Base-by-base conservation (phyloP, 257 asterid species). In the Ajuga chamaepitys region DNA sequence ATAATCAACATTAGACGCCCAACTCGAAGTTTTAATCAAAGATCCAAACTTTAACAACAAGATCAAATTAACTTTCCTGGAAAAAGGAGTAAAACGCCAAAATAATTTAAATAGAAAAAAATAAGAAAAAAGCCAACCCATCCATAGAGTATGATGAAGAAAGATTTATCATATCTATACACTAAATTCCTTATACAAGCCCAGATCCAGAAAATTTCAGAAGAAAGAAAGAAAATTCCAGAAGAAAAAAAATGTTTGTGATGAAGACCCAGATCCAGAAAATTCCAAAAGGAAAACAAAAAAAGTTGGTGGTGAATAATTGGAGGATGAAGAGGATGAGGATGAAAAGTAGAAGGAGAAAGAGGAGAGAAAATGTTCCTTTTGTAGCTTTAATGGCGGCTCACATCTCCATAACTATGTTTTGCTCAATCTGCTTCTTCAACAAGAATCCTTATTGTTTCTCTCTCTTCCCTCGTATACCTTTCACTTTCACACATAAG, bases 301-400 rank as follows among this genome's bases (percentile, higher is more conserved):
- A n/a, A n/a, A n/a, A n/a, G n/a, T n/a, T n/a, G n/a, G n/a, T n/a
- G n/a, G n/a, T n/a, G n/a, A n/a, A n/a, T n/a, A n/a, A n/a, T 76
- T 78, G 87, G 35, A 82, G 82, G 78, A 87, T 64, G 84, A 87
- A 87, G 85, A 93, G 95, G 52, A 74, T 67, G 66, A 89, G 88
- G 72, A 92, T 85, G 86, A 82, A 85, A 75, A 89, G 91, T 18
- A 92, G 87, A 64, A 89, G 89, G 79, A 81, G 86, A 74, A 82
- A 80, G 79, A 86, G 88, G 40, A 74, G 67, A 65, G 87, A 81
- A 83, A 78, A 85, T 71, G 72, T 78, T 78, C 83, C 89, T 73
- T 81, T 76, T 76, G 71, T 72, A 72, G 72, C 51, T 51, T 35
- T 70, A 76, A 58, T 68, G 75, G 86, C 77, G 59, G 95, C 95